Evolutionary conservation across 148 eudicot species (phyloP), one percentile per base, ranked within the genome.

Genomic region (Rhododendron vialii): DNA sequence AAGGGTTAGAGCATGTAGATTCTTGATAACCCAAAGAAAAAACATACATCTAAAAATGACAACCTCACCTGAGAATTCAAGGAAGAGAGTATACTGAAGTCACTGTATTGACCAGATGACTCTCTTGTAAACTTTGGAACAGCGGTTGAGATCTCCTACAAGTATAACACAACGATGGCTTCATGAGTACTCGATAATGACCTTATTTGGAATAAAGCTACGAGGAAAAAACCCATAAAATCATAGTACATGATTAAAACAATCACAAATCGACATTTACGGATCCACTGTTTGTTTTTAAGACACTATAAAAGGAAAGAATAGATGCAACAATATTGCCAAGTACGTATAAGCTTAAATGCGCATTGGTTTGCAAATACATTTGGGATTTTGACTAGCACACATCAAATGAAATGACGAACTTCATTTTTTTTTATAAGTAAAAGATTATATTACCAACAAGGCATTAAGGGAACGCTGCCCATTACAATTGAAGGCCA

Each of bases 71-170:
- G 99, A 88, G 95, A 97, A 87, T 97, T 95, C 84, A 97, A 89
- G 71, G 98, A 97, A 74, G 99, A 97, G 76, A 97, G 99, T 83
- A 97, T 97, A 88, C 85, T 89, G 83, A 97, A 95, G 89, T 97
- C 99, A 82, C 95, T 94, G 84, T 92, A 93, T 55, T 94, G 98
- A 65, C 98, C 95, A 74, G 98, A 97, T 75, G 95, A 89, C 86
- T 97, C 99, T 91, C 98, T 91, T 48, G 95, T 90, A 86, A 95
- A 95, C 89, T 92, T 95, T 81, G 90, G 89, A 71, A 86, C 96
- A 90, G 95, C 88, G 43, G 94, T 81, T 11, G 99, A 94, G 82
- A 95, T 96, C 92, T 97, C 99, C 99, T 97, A 89, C 57, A 84
- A 67, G 43, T 78, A 78, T 38, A 59, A 84, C 55, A 28, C 41